Evolutionary conservation across 306 rosid species (phyloP), one percentile per base, ranked within the genome.

Genomic region (Canavalia gladiata): DNA sequence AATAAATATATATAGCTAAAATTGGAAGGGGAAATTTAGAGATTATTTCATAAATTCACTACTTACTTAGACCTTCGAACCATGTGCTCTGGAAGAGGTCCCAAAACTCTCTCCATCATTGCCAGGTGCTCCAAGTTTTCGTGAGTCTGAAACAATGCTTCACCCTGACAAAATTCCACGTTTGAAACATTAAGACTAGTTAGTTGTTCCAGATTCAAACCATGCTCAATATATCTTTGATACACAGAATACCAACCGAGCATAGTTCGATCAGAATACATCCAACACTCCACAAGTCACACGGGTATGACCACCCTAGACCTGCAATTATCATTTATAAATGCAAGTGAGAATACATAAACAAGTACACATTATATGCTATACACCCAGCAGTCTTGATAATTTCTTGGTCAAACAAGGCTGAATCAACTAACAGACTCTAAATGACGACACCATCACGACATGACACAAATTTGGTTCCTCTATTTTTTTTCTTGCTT

Each of bases 91-190:
- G 97, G 97, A 59, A 93, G 80, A 75, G 92, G 94, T 75, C 97
- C 97, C 86, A 93, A 83, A 76, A 88, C 93, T 87, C 92, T 90
- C 83, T 92, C 94, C 92, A 90, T 90, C 98, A 94, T 94, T 82
- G 98, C 98, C 87, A 94, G 79, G 86, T 94, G 97, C 92, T 94
- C 98, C 86, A 94, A 85, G 82, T 94, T 94, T 87, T 94, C 98
- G 8, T 92, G 98, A 2, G 97, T 94, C 89, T 94, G 97, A 86
- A 92, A 94, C 77, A 94, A 82, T 42, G 98, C 96, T 76, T 88
- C 92, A 1, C 98, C 98, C 98, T 92, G 88, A 74, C 78, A 89
- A 81, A 79, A 71, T 76, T 80, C 33, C 67, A 63, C 65, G 82
- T 49, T 85, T 81, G 88, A 52, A 65, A 74, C 43, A 29, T 29